Conservation (phyloP, 495 filamentous ascomycete species). For the Friedmanniomyces simplex region DNA sequence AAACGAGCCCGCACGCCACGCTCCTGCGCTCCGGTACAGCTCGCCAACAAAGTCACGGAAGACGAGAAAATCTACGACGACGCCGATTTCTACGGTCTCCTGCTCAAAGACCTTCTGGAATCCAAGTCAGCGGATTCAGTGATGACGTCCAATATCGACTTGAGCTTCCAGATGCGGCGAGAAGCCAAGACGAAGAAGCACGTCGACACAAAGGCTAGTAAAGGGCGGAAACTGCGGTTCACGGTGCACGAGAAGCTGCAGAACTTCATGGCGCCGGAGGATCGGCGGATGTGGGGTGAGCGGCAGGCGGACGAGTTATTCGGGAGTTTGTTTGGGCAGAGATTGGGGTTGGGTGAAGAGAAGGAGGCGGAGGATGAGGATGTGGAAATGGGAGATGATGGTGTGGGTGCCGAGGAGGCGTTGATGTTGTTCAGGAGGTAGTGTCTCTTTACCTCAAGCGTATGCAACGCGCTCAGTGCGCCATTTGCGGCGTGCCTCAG, state of each 20-base stretch:
- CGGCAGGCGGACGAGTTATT: slow-evolving; percentile 79
- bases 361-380: slow-evolving; percentile 43
- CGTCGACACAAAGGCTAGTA: slow-evolving; percentile 89
- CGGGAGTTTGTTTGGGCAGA: slow-evolving; percentile 74
- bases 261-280: slow-evolving; percentile 95
- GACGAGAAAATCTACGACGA: slow-evolving; percentile 77
- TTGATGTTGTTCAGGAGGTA: slow-evolving; percentile 61
- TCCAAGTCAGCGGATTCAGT: slow-evolving; percentile 57
- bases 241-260: slow-evolving; percentile 93
- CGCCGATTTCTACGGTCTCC: slow-evolving; percentile 80
- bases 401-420: slow-evolving; percentile 46
- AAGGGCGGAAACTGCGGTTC: slow-evolving; percentile 86
- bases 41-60: slow-evolving; percentile 62
- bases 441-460: not conserved
- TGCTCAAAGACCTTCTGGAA: slow-evolving; percentile 85
- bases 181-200: slow-evolving; percentile 72
- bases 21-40: slow-evolving; percentile 61
- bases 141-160: slow-evolving; percentile 35
- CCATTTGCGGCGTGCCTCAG: too few relatives aligned
- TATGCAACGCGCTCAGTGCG: too few relatives aligned
- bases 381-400: slow-evolving; percentile 40
- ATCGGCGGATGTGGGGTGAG: slow-evolving; percentile 64
- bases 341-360: slow-evolving; percentile 60
- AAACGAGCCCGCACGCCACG: slow-evolving; percentile 55
- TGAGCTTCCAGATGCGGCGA: slow-evolving; percentile 48